Evolutionary conservation across 345 rosid species (phyloP).

Genomic region (Crucihimalaya himalaica): DNA sequence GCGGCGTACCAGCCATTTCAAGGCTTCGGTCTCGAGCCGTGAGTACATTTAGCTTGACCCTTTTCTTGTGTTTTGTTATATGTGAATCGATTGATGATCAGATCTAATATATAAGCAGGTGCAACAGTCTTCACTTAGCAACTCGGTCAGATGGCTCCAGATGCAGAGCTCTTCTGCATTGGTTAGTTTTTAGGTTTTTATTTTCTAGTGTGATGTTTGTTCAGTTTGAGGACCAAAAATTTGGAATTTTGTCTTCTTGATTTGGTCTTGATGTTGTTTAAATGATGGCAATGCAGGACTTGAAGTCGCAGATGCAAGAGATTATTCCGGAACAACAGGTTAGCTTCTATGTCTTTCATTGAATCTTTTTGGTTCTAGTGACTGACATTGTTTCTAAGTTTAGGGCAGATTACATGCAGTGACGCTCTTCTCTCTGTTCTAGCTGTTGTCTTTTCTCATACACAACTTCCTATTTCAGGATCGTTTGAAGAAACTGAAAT

Average conservation of each 20-base stretch:
- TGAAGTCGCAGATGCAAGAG: slow-evolving; percentile 78
- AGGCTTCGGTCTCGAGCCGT: slow-evolving; percentile 63
- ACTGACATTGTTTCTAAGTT: neutral
- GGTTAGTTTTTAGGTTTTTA: slow-evolving; percentile 39
- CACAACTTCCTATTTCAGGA: slow-evolving; percentile 49
- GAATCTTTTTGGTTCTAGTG: neutral
- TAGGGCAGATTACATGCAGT: neutral
- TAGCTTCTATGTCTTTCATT: neutral
- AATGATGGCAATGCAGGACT: slow-evolving; percentile 53
- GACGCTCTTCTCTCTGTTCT: neutral
- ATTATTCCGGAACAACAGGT: slow-evolving; percentile 95
- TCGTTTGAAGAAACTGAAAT: slow-evolving; percentile 76
- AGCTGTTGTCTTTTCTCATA: neutral
- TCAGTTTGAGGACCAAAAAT: neutral
- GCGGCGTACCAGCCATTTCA: slow-evolving; percentile 56
- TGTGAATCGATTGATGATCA: neutral
- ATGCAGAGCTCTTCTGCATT: slow-evolving; percentile 67
- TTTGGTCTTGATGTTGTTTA: neutral
- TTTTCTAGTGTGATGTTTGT: neutral
- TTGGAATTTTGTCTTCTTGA: too few relatives aligned
- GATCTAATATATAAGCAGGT: slow-evolving; percentile 45
- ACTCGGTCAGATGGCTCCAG: slow-evolving; percentile 81
- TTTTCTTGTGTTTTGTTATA: neutral
- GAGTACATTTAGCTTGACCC: slow-evolving; percentile 29
- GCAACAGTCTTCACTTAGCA: slow-evolving; percentile 55